A percentile compares a stretch with the other conserved stretches of the same genome.
Conservation (phyloP, 2,329 filamentous ascomycete species). For the Davidsoniella virescens region DNA sequence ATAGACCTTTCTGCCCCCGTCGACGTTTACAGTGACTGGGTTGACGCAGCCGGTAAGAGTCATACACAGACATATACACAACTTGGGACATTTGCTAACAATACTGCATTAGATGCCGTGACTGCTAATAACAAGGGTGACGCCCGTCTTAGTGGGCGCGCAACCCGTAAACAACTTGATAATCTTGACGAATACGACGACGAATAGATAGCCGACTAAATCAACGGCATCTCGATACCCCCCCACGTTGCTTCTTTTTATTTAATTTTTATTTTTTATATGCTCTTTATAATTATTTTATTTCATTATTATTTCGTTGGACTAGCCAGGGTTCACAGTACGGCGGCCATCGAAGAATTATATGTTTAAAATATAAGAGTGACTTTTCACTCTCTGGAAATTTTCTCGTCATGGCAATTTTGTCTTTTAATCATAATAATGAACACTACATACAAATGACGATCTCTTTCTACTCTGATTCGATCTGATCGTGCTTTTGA, state of each 20-base stretch:
- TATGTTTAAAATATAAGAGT: conserved; percentile 1
- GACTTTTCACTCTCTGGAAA: not conserved
- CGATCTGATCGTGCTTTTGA: too few relatives aligned
- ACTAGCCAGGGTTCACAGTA: conserved; percentile 3
- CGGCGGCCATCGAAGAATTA: conserved; percentile 2
- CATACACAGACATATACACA: not conserved
- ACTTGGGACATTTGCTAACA: not conserved
- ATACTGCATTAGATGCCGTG: conserved; percentile 4
- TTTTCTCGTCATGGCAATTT: not conserved
- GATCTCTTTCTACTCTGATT: not conserved
- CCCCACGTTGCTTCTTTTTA: not conserved
- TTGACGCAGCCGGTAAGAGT: conserved; percentile 59
- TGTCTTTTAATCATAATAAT: not conserved
- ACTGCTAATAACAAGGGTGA: conserved; percentile 8
- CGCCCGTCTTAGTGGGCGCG: conserved; percentile 9
- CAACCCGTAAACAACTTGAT: conserved; percentile 9
- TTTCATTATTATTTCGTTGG: too few relatives aligned
- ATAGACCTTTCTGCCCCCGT: conserved; percentile 76
- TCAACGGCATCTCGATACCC: not conserved
- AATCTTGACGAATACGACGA: conserved; percentile 10
- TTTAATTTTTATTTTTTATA: not conserved
- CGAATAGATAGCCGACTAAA: not conserved
- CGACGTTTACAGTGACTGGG: conserved; percentile 96
- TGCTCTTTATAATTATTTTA: too few relatives aligned
- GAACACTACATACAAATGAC: not conserved